Evolutionary conservation across 1,284 basidiomycete species (phyloP).

Genomic region (Puccinia horiana): DNA sequence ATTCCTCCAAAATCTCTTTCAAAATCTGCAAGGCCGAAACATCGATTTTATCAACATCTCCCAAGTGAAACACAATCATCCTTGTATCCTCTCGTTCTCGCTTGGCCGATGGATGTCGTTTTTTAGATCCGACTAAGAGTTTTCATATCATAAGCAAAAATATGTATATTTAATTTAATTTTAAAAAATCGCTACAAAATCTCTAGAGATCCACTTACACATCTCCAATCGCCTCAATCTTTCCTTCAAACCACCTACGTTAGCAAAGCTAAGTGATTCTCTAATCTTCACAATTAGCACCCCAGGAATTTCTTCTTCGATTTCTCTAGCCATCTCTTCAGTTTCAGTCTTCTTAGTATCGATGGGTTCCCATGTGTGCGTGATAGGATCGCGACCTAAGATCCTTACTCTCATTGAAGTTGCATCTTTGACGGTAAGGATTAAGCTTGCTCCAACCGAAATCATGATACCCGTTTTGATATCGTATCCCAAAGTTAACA

Average conservation of each 20-base stretch:
- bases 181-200: neutral
- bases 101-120: slow-evolving; percentile 41
- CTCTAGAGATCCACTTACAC: slow-evolving; percentile 10
- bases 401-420: slow-evolving; percentile 47
- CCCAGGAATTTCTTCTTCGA: slow-evolving; percentile 71
- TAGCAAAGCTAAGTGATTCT: slow-evolving; percentile 75
- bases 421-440: slow-evolving; percentile 45
- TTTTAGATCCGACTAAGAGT: slow-evolving; percentile 31
- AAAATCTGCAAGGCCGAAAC: slow-evolving; percentile 46
- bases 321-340: slow-evolving; percentile 73
- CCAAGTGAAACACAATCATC: slow-evolving; percentile 44
- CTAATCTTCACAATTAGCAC: slow-evolving; percentile 77
- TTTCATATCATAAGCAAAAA: neutral
- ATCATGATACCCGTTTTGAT: slow-evolving; percentile 44
- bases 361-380: slow-evolving; percentile 76
- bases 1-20: slow-evolving; percentile 40
- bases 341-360: slow-evolving; percentile 52
- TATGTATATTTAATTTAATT: too few species aligned
- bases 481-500: slow-evolving; percentile 47
- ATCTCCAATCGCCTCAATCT: slow-evolving; percentile 46
- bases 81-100: slow-evolving; percentile 43
- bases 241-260: slow-evolving; percentile 46
- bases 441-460: slow-evolving; percentile 37
- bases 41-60: slow-evolving; percentile 47
- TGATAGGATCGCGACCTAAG: slow-evolving; percentile 74